Evolutionary conservation across 495 filamentous ascomycete genomes (phyloP).

Genomic region (Mycothermus thermophilus): DNA sequence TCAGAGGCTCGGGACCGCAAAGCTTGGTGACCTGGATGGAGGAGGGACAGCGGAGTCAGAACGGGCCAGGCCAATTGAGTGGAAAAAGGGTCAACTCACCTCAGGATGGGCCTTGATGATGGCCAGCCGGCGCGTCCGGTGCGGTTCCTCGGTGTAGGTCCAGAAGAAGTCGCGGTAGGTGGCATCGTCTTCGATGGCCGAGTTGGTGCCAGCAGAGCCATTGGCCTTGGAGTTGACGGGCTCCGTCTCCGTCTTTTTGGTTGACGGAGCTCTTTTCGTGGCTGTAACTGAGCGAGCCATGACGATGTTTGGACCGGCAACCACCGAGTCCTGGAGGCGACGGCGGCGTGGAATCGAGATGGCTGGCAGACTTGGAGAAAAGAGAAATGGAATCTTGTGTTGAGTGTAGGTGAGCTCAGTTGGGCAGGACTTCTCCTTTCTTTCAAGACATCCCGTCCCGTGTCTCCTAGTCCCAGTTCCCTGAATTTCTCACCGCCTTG

Average conservation of each 20-base stretch:
- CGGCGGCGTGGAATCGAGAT: neutral
- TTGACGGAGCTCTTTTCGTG: slow-evolving; percentile 5
- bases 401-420: too few relatives aligned
- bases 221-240: slow-evolving; percentile 5
- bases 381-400: neutral
- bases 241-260: slow-evolving; percentile 6
- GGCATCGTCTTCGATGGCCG: slow-evolving; percentile 22
- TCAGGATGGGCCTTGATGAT: slow-evolving; percentile 99
- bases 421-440: too few relatives aligned
- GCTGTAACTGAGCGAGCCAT: slow-evolving; percentile 13
- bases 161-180: slow-evolving; percentile 52
- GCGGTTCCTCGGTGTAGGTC: slow-evolving; percentile 98
- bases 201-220: slow-evolving; percentile 1
- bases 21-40: slow-evolving; percentile 74
- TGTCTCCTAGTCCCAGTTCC: too few relatives aligned
- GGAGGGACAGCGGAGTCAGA: too few relatives aligned
- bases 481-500: too few relatives aligned
- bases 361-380: too few relatives aligned
- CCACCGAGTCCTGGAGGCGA: neutral
- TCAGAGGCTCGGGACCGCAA: slow-evolving; percentile 90
- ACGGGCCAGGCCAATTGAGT: slow-evolving; percentile 5
- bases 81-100: too few relatives aligned
- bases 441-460: too few relatives aligned
- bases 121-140: slow-evolving; percentile 72
- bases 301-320: too few relatives aligned